Conservation (phyloP, 352 stramenopile species). For the Peronospora belbahrii region DNA sequence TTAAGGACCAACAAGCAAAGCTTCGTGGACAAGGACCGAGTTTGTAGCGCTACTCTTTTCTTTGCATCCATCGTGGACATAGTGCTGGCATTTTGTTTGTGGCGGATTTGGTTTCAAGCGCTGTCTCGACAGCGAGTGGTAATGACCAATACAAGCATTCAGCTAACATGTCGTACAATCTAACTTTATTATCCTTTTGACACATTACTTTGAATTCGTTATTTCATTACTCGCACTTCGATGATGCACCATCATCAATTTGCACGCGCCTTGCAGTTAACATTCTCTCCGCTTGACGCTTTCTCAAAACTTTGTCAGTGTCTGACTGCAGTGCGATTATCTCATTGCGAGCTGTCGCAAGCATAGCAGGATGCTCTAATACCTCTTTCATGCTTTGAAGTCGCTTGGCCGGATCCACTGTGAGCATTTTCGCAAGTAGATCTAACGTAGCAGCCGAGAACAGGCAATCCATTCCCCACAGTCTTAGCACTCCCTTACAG, state of each 20-base stretch:
- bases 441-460: conserved; percentile 37
- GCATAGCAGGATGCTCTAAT: conserved; percentile 36
- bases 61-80: conserved; percentile 2
- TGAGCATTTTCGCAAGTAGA: conserved; percentile 35
- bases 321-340: conserved; percentile 23
- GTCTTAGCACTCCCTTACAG: conserved; percentile 31
- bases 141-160: too few species aligned
- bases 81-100: conserved; percentile 4
- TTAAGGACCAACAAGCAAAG: not conserved
- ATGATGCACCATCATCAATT: conserved; percentile 18
- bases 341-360: conserved; percentile 26
- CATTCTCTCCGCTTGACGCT: too few species aligned
- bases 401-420: conserved; percentile 26
- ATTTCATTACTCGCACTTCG: conserved; percentile 18
- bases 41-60: conserved; percentile 2
- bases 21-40: not conserved
- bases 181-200: conserved; percentile 23
- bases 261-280: not conserved
- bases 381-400: conserved; percentile 26
- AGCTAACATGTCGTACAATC: conserved; percentile 7
- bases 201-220: conserved; percentile 17
- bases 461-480: conserved; percentile 38
- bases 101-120: conserved; percentile 8
- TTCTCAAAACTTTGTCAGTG: too few species aligned
- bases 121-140: too few species aligned